A percentile compares a stretch with the other conserved stretches of the same genome.
These are phyloP conservation scores for Stereocaulon alpinum DNA, from an alignment of 495 filamentous ascomycete genomes.

Conservation along the genomic window DNA sequence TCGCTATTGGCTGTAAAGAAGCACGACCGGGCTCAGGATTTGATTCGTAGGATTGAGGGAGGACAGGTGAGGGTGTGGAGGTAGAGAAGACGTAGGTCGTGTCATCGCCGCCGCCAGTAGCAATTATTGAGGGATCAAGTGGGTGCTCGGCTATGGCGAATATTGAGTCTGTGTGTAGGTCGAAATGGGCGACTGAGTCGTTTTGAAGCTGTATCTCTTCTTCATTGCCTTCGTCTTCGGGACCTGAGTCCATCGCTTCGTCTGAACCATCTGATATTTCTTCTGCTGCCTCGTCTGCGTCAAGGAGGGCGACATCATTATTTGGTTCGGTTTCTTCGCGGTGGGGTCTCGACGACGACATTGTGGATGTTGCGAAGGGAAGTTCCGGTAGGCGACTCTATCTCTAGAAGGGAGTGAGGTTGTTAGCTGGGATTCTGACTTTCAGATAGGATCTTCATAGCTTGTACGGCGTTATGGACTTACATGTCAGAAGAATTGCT, in stretches of 20 bases:
- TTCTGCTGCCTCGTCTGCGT: conserved; percentile 63
- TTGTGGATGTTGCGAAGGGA: conserved; percentile 20
- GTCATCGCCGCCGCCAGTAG: conserved; percentile 80
- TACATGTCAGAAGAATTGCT: not conserved
- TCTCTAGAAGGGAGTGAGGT: not conserved
- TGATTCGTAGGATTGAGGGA: conserved; percentile 64
- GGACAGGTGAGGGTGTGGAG: conserved; percentile 49
- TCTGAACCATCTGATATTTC: conserved; percentile 48
- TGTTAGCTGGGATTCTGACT: not conserved
- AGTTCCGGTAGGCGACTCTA: not conserved
- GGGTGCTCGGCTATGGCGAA: conserved; percentile 94
- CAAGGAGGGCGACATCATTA: conserved; percentile 50
- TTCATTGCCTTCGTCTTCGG: conserved; percentile 51
- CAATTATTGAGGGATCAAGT: conserved; percentile 59
- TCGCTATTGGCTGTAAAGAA: conserved; percentile 50
- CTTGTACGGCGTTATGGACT: not conserved
- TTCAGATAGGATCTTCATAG: not conserved
- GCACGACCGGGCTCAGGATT: conserved; percentile 48
- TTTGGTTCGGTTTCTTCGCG: conserved; percentile 35
- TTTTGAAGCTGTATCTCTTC: conserved; percentile 75
- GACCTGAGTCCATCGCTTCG: conserved; percentile 61
- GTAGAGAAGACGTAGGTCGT: conserved; percentile 74
- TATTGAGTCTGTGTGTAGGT: conserved; percentile 74
- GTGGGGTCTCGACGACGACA: conserved; percentile 38
- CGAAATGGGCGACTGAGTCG: conserved; percentile 87